Percentiles rank a stretch among this genome's conserved stretches.
Conservation (phyloP, 2,329 filamentous ascomycete species). For the Aphanoascus verrucosus region DNA sequence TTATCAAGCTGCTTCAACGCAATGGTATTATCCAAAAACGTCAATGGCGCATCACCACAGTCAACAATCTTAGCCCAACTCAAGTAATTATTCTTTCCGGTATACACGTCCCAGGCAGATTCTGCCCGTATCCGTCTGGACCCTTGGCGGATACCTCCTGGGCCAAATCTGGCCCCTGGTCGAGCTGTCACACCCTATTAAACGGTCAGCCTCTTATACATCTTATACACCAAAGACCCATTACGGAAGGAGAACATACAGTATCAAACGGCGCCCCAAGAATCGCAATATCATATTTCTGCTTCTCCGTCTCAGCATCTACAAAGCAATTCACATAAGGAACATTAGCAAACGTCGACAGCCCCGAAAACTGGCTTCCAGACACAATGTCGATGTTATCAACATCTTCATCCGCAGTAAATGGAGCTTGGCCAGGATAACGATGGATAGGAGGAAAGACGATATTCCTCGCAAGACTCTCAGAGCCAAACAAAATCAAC, state of each 20-base stretch:
- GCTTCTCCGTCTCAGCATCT: constrained; percentile 39
- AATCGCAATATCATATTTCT: constrained; percentile 59
- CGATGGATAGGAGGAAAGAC: constrained; percentile 9
- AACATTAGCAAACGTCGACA: constrained; percentile 64
- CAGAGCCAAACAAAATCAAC: background rate
- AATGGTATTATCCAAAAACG: constrained; percentile 73
- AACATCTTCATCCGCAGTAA: constrained; percentile 11
- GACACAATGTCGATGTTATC: constrained; percentile 34
- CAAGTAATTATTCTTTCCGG: constrained; percentile 68
- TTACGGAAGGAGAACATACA: constrained; percentile 23
- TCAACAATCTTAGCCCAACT: constrained; percentile 71
- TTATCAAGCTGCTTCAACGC: constrained; percentile 75
- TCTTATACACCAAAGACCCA: too few species aligned
- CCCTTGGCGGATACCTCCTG: constrained; percentile 72
- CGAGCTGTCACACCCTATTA: constrained; percentile 50
- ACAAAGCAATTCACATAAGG: constrained; percentile 58
- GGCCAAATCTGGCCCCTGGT: constrained; percentile 68
- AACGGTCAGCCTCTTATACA: constrained; percentile 18
- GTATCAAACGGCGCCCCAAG: constrained; percentile 66
- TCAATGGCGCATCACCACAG: constrained; percentile 81
- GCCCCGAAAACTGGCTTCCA: constrained; percentile 53
- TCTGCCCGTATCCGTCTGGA: constrained; percentile 69
- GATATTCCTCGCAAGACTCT: constrained; percentile 4
- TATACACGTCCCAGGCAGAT: constrained; percentile 71
- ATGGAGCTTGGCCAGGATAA: background rate